Evolutionary conservation across 192 early-diverging fungal genomes (phyloP), one percentile per base, ranked within the genome.

Genomic region (Backusella liffmaniae): DNA sequence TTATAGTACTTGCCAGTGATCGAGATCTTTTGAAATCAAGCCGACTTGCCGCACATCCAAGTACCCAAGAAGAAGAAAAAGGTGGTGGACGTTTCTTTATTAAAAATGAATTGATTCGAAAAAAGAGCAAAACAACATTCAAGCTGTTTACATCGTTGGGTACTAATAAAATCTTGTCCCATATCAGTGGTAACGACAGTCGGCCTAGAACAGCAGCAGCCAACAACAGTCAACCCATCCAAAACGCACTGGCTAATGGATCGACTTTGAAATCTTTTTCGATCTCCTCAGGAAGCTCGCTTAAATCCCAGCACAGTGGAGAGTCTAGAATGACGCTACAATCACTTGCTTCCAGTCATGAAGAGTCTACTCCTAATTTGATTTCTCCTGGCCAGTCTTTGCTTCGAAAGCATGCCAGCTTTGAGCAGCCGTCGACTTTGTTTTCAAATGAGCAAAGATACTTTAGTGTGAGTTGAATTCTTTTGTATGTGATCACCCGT

Each of bases 261-360:
- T 69, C 67, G 37, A 26, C 36, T 13, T 69, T 21, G 67, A 62
- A 62, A 62, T 62, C 56, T 62, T 62, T 62, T 62, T 69, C 67
- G 21, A 49, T 5, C 46, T 69, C 67, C n/a, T 37, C 34, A 10
- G n/a, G 67, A 18, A 68, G 67, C 18, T 69, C 67, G 3, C 34
- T 69, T 21, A 69, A 69, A 13, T 69, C 67, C 8, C 67, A 69
- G 8, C 67, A 23, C 34, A 69, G 67, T 21, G 35, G n/a, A 18
- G 67, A 69, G 12, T 69, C 67, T 23, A 39, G 67, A 69, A 21
- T 69, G n/a, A 69, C 37, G 1, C n/a, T 69, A 0, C 67, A 69
- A 4, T 69, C 67, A 39, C 37, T 69, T n/a, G 67, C 67, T 68
- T 68, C 67, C 1, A 36, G n/a, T 9, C 32, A 68, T 68, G 35